phyloP scores from a whole-genome alignment of 225 moss, liverwort and hornwort genomes.

The Neckera pumila region DNA sequence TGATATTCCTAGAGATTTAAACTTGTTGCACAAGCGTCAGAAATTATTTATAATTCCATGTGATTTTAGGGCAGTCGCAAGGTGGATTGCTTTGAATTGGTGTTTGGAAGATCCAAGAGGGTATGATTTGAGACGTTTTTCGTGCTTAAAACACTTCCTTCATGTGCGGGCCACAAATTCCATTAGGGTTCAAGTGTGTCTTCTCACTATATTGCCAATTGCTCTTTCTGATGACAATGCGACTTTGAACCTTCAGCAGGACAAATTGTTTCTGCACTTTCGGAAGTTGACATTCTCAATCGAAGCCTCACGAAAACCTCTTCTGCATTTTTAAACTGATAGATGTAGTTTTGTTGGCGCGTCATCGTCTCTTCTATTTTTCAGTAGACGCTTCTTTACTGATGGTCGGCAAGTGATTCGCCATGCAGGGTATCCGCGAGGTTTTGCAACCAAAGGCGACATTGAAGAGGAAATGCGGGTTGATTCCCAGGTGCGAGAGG shows the following conservation, averaged over 20 bases:
- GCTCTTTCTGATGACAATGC: not conserved
- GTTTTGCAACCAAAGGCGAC: slow-evolving; percentile 15
- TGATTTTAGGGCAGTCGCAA: not conserved
- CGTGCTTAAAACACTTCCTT: too few relatives aligned
- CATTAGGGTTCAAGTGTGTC: not conserved
- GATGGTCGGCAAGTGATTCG: not conserved
- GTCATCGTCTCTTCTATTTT: not conserved
- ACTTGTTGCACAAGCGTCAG: not conserved
- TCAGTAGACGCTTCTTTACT: not conserved
- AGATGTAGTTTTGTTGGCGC: not conserved
- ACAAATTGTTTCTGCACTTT: not conserved
- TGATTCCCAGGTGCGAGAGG: slow-evolving; percentile 20
- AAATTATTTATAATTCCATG: not conserved
- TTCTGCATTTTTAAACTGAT: not conserved
- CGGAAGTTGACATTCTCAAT: not conserved
- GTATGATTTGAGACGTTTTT: not conserved
- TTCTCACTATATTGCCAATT: not conserved
- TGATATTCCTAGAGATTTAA: not conserved
- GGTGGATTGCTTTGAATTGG: not conserved
- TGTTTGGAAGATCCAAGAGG: not conserved
- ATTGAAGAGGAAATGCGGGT: slow-evolving; percentile 21
- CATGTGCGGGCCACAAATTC: not conserved
- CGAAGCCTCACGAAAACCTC: not conserved
- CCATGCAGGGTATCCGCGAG: slow-evolving; percentile 4
- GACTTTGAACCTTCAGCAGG: not conserved